phyloP scores from a whole-genome alignment of 305 asterid species.

The Solanum hybrid region DNA sequence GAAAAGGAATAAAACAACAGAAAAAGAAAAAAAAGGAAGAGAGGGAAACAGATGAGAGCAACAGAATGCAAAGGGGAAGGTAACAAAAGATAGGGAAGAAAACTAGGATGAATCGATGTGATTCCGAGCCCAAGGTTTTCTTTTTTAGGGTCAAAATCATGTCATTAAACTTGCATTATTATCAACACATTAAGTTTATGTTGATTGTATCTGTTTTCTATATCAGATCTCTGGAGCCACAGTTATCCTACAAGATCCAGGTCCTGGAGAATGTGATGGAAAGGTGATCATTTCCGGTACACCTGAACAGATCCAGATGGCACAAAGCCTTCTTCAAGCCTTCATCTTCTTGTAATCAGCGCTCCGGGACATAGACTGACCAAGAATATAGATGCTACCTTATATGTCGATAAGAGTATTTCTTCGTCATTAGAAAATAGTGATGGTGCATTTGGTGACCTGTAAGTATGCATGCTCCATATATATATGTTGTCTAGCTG shows the following conservation, averaged over 20 bases:
- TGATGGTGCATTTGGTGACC: background rate
- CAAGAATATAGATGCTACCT: background rate
- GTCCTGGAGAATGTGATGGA: constrained; percentile 32
- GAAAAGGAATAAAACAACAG: background rate
- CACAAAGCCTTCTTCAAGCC: constrained; percentile 44
- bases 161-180: background rate
- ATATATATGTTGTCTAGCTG: background rate
- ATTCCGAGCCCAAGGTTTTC: background rate
- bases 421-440: background rate
- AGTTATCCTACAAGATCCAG: constrained; percentile 25
- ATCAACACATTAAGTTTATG: background rate
- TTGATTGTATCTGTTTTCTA: background rate
- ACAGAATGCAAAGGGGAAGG: background rate
- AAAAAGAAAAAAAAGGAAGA: background rate
- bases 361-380: background rate
- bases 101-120: background rate
- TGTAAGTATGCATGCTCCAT: constrained; percentile 1
- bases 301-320: constrained; percentile 30
- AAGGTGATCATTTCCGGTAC: constrained; percentile 44
- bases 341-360: constrained; percentile 21
- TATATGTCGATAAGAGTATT: background rate
- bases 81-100: background rate
- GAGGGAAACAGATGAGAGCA: background rate
- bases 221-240: constrained; percentile 49
- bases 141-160: background rate